These are phyloP conservation scores for Globisporangium rhizosaccharum DNA, from an alignment of 352 stramenopile genomes.

Conservation along the genomic window DNA sequence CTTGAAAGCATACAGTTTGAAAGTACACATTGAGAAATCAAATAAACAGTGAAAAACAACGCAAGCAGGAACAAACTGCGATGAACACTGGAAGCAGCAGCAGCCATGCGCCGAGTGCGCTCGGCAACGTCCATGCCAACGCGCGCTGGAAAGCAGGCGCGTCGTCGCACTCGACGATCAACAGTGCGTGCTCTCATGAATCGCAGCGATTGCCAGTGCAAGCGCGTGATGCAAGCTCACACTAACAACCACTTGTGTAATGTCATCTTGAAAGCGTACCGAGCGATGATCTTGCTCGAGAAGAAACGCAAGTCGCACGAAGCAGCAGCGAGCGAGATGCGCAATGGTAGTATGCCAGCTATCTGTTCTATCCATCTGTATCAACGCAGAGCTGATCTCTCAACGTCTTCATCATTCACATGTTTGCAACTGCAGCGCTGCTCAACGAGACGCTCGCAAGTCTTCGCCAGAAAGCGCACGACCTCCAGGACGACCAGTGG, in stretches of 20 bases:
- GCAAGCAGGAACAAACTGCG: no score
- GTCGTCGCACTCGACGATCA: conserved; percentile 13
- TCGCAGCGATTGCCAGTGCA: background rate
- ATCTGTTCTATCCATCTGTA: background rate
- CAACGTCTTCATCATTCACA: no score
- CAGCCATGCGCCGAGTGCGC: background rate
- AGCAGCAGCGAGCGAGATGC: conserved; percentile 36
- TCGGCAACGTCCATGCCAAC: conserved; percentile 2
- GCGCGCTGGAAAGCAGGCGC: conserved; percentile 15
- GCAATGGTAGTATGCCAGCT: conserved; percentile 22
- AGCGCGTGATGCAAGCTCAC: background rate
- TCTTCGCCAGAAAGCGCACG: conserved; percentile 43
- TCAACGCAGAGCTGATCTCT: conserved; percentile 14
- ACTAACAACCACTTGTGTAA: background rate
- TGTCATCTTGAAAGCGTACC: conserved; percentile 17
- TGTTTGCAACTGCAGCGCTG: conserved; percentile 8
- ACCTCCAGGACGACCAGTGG: conserved; percentile 70
- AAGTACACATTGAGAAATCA: no score
- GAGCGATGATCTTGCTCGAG: conserved; percentile 45
- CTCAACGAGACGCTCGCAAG: conserved; percentile 49
- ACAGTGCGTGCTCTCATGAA: conserved; percentile 15
- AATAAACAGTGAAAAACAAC: no score
- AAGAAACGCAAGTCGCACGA: conserved; percentile 50
- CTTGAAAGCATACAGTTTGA: no score
- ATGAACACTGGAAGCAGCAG: no score